phyloP scores from a whole-genome alignment of 164 flowering plant species.

The Platanus orientalis region DNA sequence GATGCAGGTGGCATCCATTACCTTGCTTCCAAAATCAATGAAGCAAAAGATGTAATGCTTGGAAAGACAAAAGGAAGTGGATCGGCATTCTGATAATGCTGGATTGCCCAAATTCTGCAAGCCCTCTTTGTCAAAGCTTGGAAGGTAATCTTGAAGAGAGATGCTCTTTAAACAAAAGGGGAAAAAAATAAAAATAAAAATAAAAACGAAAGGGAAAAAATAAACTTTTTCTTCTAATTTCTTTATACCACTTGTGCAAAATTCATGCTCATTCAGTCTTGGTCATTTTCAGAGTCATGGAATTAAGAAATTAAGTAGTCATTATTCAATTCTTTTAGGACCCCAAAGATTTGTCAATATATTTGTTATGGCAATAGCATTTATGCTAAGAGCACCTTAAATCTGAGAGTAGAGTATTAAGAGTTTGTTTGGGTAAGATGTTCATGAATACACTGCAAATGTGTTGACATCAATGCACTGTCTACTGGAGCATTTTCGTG shows the following conservation, averaged over 20 bases:
- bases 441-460: too few relatives aligned
- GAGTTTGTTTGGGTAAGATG: too few relatives aligned
- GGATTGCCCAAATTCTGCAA: not conserved
- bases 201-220: too few relatives aligned
- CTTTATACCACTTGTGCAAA: not conserved
- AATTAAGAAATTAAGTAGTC: not conserved
- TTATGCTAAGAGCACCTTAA: too few relatives aligned
- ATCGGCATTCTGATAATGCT: not conserved
- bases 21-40: conserved; percentile 5
- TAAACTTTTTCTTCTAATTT: too few relatives aligned
- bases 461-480: too few relatives aligned
- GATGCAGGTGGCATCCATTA: conserved; percentile 2
- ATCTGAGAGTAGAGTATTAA: too few relatives aligned
- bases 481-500: too few relatives aligned
- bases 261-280: not conserved
- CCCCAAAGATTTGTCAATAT: not conserved
- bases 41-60: conserved; percentile 2
- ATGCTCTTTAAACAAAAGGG: too few relatives aligned
- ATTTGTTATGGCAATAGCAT: too few relatives aligned
- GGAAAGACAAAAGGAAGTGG: conserved; percentile 3
- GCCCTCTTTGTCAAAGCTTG: not conserved
- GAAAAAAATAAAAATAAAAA: too few relatives aligned
- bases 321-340: conserved; percentile 3
- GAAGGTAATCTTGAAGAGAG: not conserved
- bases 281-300: not conserved